Evolutionary conservation across 2,329 filamentous ascomycete species (phyloP).

Genomic region (Penicillium sclerotigenum): DNA sequence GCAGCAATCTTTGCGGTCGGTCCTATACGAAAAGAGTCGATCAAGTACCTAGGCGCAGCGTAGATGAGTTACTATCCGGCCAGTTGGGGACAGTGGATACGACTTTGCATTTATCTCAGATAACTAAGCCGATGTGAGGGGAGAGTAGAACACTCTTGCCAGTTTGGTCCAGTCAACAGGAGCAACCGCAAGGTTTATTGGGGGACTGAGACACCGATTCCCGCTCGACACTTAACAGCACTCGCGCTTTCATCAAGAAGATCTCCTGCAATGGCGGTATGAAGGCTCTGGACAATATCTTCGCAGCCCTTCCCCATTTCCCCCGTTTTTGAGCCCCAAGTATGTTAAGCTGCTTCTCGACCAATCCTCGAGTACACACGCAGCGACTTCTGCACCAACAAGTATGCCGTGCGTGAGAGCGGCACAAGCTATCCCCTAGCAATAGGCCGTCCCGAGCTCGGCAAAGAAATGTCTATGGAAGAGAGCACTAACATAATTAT

Average conservation of each 20-base stretch:
- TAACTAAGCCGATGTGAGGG: slow-evolving; percentile 35
- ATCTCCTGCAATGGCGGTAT: no score
- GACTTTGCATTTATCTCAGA: slow-evolving; percentile 36
- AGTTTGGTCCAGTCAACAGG: not conserved
- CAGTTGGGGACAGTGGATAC: slow-evolving; percentile 30
- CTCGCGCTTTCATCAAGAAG: no score
- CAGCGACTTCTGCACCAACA: no score
- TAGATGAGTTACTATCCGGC: slow-evolving; percentile 38
- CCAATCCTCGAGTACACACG: no score
- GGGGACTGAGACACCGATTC: not conserved
- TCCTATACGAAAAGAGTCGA: slow-evolving; percentile 34
- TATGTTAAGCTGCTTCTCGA: no score
- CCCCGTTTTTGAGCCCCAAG: no score
- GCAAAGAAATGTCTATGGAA: slow-evolving; percentile 40
- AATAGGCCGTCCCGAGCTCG: no score
- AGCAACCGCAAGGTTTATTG: no score
- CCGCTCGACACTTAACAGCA: slow-evolving; percentile 2
- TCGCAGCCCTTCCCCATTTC: no score
- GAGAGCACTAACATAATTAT: slow-evolving; percentile 39
- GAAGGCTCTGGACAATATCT: no score
- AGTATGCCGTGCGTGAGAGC: slow-evolving; percentile 38
- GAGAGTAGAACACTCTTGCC: slow-evolving; percentile 19
- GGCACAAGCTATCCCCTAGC: slow-evolving; percentile 34
- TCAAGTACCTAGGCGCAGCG: slow-evolving; percentile 37
- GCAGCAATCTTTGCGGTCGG: slow-evolving; percentile 42